Conservation (phyloP, 2,329 filamentous ascomycete species). For the Trichoderma citrinoviride region DNA sequence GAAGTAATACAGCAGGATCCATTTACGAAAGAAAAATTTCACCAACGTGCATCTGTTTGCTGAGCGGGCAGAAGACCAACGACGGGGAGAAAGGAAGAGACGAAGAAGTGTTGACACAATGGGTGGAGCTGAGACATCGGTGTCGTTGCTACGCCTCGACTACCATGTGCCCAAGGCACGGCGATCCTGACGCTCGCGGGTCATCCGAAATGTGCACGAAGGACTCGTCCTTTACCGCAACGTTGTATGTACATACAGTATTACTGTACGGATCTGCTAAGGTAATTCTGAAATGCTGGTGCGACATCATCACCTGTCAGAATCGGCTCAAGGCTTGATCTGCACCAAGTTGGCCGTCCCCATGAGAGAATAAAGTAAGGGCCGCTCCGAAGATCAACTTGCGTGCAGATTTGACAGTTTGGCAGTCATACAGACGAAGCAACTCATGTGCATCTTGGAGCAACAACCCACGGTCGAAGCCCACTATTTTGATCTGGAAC, state of each 20-base stretch:
- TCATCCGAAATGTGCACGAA: neutral
- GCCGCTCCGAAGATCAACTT: too few species aligned
- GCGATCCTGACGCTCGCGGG: neutral
- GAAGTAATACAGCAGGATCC: neutral
- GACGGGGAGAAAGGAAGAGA: neutral
- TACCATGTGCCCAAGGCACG: neutral
- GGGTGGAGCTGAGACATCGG: conserved; percentile 9
- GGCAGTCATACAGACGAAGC: too few species aligned
- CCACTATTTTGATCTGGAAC: too few species aligned
- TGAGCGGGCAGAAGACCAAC: neutral
- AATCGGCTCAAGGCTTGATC: too few species aligned
- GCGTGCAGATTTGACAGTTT: too few species aligned
- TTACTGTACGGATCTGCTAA: neutral
- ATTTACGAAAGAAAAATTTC: neutral
- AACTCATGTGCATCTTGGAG: too few species aligned
- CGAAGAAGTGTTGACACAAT: neutral
- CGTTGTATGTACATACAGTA: neutral
- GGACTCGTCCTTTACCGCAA: too few species aligned
- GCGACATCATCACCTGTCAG: too few species aligned
- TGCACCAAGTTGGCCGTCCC: too few species aligned
- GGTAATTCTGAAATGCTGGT: too few species aligned
- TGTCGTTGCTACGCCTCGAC: neutral
- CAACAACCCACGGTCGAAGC: too few species aligned
- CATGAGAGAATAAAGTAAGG: too few species aligned
- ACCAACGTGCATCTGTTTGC: neutral